Evolutionary conservation across 75 land plant species (phyloP).

Genomic region (Adiantum capillusveneris): DNA sequence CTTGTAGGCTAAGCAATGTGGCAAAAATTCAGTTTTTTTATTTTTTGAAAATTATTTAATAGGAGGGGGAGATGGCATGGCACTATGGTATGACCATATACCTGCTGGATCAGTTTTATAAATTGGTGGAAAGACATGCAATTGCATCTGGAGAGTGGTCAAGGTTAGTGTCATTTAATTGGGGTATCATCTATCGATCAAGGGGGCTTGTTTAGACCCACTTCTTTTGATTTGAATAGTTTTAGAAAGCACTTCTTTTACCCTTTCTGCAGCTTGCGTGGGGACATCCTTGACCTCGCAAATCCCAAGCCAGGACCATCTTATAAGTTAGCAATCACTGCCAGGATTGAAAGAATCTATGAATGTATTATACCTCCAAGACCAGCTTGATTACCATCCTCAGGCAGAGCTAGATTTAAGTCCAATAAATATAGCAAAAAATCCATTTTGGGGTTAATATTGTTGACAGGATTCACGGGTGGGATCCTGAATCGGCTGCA

Average conservation of each 20-base stretch:
- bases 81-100: constrained; percentile 76
- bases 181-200: too few species aligned
- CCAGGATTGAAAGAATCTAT: constrained; percentile 67
- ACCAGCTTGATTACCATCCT: too few species aligned
- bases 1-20: too few species aligned
- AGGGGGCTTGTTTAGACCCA: too few species aligned
- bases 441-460: too few species aligned
- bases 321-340: constrained; percentile 59
- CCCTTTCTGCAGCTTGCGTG: constrained; percentile 48
- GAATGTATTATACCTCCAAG: constrained; percentile 75
- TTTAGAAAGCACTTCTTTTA: background rate
- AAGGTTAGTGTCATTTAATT: constrained; percentile 21
- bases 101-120: constrained; percentile 54
- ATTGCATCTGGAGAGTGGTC: constrained; percentile 73
- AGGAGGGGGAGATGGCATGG: constrained; percentile 42
- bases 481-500: too few species aligned
- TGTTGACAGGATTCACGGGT: too few species aligned
- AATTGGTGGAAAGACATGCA: constrained; percentile 60
- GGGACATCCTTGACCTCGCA: constrained; percentile 68
- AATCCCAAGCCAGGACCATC: constrained; percentile 48
- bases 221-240: too few species aligned
- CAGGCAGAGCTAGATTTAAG: too few species aligned
- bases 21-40: background rate
- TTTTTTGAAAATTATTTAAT: background rate
- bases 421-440: too few species aligned